Conservation (phyloP, 257 asterid genomes). For the Solanum raphanifolium region DNA sequence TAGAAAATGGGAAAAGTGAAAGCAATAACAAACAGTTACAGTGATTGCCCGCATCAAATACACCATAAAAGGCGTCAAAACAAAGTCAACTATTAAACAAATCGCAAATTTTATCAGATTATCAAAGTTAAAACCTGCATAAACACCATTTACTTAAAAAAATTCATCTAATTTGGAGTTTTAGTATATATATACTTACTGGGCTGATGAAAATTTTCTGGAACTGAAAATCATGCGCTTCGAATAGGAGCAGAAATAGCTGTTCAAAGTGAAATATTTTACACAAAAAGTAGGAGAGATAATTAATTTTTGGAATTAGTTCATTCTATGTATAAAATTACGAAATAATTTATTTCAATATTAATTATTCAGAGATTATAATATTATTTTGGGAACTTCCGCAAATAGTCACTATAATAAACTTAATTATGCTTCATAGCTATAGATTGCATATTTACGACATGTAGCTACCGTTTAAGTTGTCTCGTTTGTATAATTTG, state of each 20-base stretch:
- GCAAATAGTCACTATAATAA: too few relatives aligned
- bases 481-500: fast-evolving
- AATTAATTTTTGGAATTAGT: too few relatives aligned
- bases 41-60: not conserved
- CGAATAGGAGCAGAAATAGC: not conserved
- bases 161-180: not conserved
- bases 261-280: not conserved
- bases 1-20: not conserved
- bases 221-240: not conserved
- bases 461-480: fast-evolving
- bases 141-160: not conserved
- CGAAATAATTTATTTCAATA: too few relatives aligned
- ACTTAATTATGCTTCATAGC: too few relatives aligned
- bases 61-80: not conserved
- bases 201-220: not conserved
- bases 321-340: too few relatives aligned
- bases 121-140: not conserved
- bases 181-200: not conserved
- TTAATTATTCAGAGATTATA: too few relatives aligned
- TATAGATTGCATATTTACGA: not conserved
- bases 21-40: not conserved
- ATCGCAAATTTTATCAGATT: not conserved
- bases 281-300: not conserved
- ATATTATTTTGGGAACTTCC: too few relatives aligned
- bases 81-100: not conserved